Evolutionary conservation across 1,284 basidiomycete species (phyloP).

Genomic region (Apiotrichum sp.): DNA sequence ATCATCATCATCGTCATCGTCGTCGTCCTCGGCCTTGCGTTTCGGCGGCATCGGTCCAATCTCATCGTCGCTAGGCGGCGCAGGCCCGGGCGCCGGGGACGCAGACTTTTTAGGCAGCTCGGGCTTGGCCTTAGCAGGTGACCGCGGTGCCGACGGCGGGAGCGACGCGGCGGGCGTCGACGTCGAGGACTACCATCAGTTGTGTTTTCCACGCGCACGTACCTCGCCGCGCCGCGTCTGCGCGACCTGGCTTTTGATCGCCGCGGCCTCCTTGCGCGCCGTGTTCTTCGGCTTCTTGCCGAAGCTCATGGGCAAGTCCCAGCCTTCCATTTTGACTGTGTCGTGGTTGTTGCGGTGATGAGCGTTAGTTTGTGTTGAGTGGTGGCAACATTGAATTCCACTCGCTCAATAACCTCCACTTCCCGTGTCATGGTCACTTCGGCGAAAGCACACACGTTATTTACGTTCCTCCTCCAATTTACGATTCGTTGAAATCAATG

Average conservation of each 20-base stretch:
- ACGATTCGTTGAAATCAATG: no score
- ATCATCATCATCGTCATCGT: conserved; percentile 18
- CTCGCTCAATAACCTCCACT: neutral
- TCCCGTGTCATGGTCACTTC: no score
- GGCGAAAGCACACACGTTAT: no score
- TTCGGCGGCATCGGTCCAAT: conserved; percentile 37
- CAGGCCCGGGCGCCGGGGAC: neutral
- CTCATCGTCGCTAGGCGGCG: conserved; percentile 21
- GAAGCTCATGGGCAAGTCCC: conserved; percentile 46
- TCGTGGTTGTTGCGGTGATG: neutral
- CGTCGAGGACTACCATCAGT: no score
- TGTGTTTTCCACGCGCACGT: neutral
- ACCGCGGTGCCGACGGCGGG: no score
- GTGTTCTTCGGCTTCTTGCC: conserved; percentile 45
- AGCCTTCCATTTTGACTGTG: conserved; percentile 37
- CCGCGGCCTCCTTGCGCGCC: neutral
- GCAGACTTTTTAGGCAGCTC: conserved; percentile 8
- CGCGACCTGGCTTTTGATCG: conserved; percentile 36
- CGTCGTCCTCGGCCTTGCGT: conserved; percentile 26
- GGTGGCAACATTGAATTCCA: neutral
- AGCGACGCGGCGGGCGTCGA: no score
- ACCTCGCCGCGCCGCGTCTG: conserved; percentile 39
- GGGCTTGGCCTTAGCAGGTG: neutral
- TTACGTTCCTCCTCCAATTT: no score
- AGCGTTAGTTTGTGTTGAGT: neutral